Conservation (phyloP, 177 flowering plant genomes). For the Vitis hybrid region DNA sequence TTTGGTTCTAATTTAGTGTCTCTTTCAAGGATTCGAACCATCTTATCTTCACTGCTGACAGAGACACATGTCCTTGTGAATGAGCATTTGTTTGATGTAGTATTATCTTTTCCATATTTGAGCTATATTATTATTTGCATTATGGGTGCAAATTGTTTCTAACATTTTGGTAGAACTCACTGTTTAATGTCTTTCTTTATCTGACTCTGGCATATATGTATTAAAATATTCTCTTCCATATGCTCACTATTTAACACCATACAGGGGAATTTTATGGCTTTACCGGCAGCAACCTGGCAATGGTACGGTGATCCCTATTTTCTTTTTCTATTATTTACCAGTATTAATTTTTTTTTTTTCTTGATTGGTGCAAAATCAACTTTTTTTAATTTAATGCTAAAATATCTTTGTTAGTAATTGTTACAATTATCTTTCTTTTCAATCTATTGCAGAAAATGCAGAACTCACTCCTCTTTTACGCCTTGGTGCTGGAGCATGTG, state of each 20-base stretch:
- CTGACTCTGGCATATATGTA: not conserved
- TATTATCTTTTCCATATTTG: not conserved
- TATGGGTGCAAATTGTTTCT: not conserved
- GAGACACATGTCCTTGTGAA: not conserved
- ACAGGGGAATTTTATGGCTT: slow-evolving; percentile 76
- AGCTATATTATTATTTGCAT: too few species aligned
- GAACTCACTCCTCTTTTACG: slow-evolving; percentile 83
- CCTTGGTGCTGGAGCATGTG: slow-evolving; percentile 98
- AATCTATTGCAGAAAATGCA: slow-evolving; percentile 69
- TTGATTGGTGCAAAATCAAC: too few species aligned
- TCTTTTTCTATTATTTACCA: not conserved
- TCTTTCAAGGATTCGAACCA: not conserved
- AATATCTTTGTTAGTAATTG: too few species aligned
- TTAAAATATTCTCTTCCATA: slow-evolving; percentile 1
- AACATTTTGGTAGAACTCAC: not conserved
- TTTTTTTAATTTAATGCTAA: too few species aligned
- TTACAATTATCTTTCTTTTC: not conserved
- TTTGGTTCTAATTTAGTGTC: not conserved
- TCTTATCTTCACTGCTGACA: not conserved
- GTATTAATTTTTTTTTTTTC: too few species aligned
- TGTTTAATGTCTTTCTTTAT: not conserved
- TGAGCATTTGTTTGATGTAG: not conserved
- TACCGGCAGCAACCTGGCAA: slow-evolving; percentile 80
- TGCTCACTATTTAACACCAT: not conserved
- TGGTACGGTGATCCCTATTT: slow-evolving; percentile 44